phyloP scores from a whole-genome alignment of 2,329 filamentous ascomycete species.

The Aspergillus neotritici region DNA sequence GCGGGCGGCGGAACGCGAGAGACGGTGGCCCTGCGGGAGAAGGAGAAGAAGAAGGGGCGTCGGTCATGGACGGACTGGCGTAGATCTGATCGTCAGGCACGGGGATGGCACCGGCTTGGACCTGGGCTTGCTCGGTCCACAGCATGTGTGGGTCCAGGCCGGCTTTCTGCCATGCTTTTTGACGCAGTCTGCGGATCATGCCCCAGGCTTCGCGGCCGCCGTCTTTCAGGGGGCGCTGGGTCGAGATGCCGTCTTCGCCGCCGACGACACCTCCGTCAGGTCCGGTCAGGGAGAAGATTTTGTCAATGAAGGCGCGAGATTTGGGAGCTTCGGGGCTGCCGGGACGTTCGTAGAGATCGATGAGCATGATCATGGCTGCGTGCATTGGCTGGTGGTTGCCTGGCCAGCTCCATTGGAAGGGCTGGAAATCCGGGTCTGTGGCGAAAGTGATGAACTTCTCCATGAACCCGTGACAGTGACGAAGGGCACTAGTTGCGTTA shows the following conservation, averaged over 20 bases:
- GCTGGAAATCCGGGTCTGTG: conserved; percentile 43
- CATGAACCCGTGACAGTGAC: conserved; percentile 45
- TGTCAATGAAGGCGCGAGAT: conserved; percentile 44
- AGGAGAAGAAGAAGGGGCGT: too few relatives aligned
- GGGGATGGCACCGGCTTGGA: conserved; percentile 31
- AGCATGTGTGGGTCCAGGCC: conserved; percentile 42
- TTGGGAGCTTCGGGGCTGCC: conserved; percentile 41
- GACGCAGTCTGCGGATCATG: conserved; percentile 44
- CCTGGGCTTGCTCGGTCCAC: conserved; percentile 45
- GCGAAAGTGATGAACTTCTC: conserved; percentile 46
- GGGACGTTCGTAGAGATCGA: conserved; percentile 45
- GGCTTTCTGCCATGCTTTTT: conserved; percentile 46
- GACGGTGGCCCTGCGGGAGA: conserved; percentile 3
- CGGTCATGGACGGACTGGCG: conserved; percentile 5
- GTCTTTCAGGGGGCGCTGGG: conserved; percentile 41
- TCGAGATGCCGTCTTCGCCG: conserved; percentile 41
- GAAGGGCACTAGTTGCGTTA: conserved; percentile 35
- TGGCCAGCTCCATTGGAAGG: conserved; percentile 47
- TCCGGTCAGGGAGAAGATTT: conserved; percentile 42
- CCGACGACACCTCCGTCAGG: conserved; percentile 44
- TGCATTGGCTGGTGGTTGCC: conserved; percentile 28
- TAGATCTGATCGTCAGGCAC: conserved; percentile 17
- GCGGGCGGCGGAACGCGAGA: conserved; percentile 13
- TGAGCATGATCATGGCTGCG: conserved; percentile 42
- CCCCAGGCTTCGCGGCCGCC: conserved; percentile 47